Evolutionary conservation across 352 stramenopile species (phyloP).

Genomic region (Phytophthora hibernalis): DNA sequence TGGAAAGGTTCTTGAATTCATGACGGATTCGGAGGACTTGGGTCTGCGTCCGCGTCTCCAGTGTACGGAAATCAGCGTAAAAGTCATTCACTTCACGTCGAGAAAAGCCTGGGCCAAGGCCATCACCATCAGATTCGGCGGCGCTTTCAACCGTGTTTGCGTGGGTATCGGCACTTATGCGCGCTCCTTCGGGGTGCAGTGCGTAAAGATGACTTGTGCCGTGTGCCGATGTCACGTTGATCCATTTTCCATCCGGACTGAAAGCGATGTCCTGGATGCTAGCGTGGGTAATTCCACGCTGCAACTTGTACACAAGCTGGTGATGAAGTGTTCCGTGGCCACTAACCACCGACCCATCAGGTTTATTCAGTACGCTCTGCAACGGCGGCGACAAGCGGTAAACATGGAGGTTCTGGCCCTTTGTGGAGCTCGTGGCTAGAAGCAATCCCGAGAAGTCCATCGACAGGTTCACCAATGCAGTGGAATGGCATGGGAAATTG

Average conservation of each 20-base stretch:
- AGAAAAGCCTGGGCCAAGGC: constrained; percentile 25
- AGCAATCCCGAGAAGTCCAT: constrained; percentile 83
- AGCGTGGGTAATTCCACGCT: constrained; percentile 87
- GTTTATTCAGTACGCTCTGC: constrained; percentile 42
- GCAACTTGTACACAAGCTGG: constrained; percentile 87
- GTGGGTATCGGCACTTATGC: constrained; percentile 79
- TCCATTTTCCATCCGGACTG: constrained; percentile 87
- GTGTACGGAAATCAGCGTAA: constrained; percentile 65
- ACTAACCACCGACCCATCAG: constrained; percentile 9
- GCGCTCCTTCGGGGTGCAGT: constrained; percentile 72
- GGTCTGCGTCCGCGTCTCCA: constrained; percentile 70
- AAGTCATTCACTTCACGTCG: constrained; percentile 74
- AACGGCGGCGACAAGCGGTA: constrained; percentile 78
- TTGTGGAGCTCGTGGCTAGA: constrained; percentile 81
- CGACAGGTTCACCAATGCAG: constrained; percentile 71
- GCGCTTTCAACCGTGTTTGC: constrained; percentile 47
- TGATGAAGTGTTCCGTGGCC: constrained; percentile 34
- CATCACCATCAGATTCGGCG: constrained; percentile 23
- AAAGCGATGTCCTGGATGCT: constrained; percentile 86
- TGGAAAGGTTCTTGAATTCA: constrained; percentile 41
- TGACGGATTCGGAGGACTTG: constrained; percentile 84
- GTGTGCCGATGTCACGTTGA: constrained; percentile 85
- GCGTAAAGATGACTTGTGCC: constrained; percentile 89
- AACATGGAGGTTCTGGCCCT: constrained; percentile 89
- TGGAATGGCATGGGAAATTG: constrained; percentile 82